These are phyloP conservation scores for Emergomyces orientalis DNA, from an alignment of 2,329 filamentous ascomycete species.

Conservation along the genomic window DNA sequence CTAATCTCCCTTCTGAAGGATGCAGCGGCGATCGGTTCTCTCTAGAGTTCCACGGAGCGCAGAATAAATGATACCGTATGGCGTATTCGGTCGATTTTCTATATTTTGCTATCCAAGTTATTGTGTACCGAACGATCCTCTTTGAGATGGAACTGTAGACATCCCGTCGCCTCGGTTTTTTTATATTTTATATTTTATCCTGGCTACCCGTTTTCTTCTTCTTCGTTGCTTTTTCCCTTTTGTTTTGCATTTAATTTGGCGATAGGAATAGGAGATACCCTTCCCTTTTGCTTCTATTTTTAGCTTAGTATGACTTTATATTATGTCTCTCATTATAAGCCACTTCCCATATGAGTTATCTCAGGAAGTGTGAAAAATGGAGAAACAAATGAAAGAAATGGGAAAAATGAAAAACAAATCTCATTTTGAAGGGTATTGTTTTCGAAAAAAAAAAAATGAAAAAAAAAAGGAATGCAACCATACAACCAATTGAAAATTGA, in stretches of 20 bases:
- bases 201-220: background rate
- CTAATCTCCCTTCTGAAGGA: background rate
- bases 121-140: background rate
- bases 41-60: background rate
- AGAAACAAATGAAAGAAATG: background rate
- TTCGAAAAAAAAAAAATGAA: background rate
- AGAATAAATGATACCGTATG: background rate
- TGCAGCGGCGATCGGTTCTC: background rate
- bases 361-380: background rate
- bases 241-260: background rate
- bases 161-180: background rate
- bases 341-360: background rate
- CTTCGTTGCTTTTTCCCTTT: background rate
- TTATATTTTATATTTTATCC: background rate
- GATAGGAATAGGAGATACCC: constrained; percentile 2
- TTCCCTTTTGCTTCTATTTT: background rate
- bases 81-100: background rate
- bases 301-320: background rate
- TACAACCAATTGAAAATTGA: background rate
- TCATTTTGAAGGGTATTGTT: background rate
- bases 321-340: background rate
- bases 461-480: background rate
- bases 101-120: background rate
- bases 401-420: background rate
- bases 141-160: constrained; percentile 1